Conservation (phyloP, 805 yeast species). For the Candida coquimbonensis region DNA sequence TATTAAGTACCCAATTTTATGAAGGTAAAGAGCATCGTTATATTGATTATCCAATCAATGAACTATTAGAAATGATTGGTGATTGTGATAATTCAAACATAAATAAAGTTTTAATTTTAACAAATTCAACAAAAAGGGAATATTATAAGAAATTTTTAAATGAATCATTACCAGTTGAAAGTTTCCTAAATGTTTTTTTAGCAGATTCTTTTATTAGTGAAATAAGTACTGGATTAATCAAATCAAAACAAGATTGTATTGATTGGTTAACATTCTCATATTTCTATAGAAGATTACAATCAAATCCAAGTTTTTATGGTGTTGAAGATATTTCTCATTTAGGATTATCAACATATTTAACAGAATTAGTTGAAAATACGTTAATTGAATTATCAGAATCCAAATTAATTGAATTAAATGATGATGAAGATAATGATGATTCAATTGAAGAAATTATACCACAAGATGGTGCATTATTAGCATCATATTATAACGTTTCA, state of each 20-base stretch:
- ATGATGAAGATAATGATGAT: constrained; percentile 26
- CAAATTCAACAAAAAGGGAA: constrained; percentile 45
- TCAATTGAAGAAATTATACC: constrained; percentile 42
- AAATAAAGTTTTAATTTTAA: constrained; percentile 46
- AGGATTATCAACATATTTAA: constrained; percentile 74
- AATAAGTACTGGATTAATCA: constrained; percentile 57
- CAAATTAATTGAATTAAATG: constrained; percentile 53
- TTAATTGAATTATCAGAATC: constrained; percentile 56
- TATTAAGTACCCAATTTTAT: constrained; percentile 63
- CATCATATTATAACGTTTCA: constrained; percentile 64
- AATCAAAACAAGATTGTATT: constrained; percentile 73
- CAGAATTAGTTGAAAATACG: constrained; percentile 73
- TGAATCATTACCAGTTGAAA: constrained; percentile 80
- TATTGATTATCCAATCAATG: constrained; percentile 60
- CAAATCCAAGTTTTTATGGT: constrained; percentile 89
- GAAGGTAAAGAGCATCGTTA: constrained; percentile 71
- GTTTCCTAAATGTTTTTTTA: constrained; percentile 50
- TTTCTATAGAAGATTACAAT: constrained; percentile 71
- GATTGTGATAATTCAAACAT: constrained; percentile 26
- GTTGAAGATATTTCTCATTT: constrained; percentile 51
- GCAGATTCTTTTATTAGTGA: constrained; percentile 70
- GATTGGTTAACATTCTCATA: constrained; percentile 86
- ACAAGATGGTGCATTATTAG: constrained; percentile 63
- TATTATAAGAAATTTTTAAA: constrained; percentile 67
- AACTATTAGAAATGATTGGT: constrained; percentile 60